phyloP scores from a whole-genome alignment of 345 rosid species.

The Brassica incana region DNA sequence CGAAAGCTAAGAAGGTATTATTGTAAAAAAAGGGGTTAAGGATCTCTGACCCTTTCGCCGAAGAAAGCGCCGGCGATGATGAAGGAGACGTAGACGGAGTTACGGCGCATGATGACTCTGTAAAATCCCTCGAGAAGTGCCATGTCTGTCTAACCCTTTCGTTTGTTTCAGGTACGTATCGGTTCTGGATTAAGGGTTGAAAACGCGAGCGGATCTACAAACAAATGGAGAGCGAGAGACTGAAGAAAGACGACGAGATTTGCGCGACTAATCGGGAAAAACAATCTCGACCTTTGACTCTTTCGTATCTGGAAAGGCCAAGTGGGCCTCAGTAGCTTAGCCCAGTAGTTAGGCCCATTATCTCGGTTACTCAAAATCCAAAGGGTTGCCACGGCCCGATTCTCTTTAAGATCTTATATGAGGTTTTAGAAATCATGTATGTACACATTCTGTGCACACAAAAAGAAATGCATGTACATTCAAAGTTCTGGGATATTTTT shows the following conservation, averaged over 20 bases:
- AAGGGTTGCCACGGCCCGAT: neutral
- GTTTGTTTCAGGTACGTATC: slow-evolving; percentile 1
- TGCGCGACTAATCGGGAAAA: neutral
- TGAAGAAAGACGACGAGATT: slow-evolving; percentile 18
- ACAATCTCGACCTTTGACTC: slow-evolving; percentile 6
- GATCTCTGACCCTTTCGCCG: slow-evolving; percentile 71
- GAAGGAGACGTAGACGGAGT: slow-evolving; percentile 92
- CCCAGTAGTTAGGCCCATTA: neutral
- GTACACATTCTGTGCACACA: neutral
- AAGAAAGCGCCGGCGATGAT: slow-evolving; percentile 91
- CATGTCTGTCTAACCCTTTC: slow-evolving; percentile 45
- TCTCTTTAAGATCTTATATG: neutral
- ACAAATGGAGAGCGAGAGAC: slow-evolving; percentile 8
- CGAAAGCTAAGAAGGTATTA: neutral
- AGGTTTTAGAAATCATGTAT: neutral
- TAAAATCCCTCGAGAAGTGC: slow-evolving; percentile 71
- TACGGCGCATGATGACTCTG: slow-evolving; percentile 87
- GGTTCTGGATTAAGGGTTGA: slow-evolving; percentile 39
- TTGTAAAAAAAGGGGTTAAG: neutral
- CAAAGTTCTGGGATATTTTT: neutral
- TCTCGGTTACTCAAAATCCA: neutral
- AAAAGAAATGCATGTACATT: no score
- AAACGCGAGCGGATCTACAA: slow-evolving; percentile 16
- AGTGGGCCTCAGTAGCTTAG: neutral
- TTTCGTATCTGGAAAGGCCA: slow-evolving; percentile 3